Conservation (phyloP, 306 rosid genomes). For the Acacia confusa region DNA sequence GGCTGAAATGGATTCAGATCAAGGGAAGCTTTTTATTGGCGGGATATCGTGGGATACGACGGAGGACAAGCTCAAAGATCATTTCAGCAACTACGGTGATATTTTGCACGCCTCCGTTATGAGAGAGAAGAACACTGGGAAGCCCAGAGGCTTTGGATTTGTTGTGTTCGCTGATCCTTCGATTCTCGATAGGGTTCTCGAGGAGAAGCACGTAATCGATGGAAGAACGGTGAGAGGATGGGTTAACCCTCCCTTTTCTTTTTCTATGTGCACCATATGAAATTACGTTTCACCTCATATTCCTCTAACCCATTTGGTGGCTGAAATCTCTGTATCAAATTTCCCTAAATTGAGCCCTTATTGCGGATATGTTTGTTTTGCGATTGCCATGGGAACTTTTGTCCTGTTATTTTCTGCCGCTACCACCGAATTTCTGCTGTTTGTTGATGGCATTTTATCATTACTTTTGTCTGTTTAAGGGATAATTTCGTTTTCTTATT, state of each 20-base stretch:
- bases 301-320: neutral
- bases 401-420: neutral
- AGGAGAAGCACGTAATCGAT: slow-evolving; percentile 66
- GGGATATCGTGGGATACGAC: slow-evolving; percentile 82
- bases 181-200: slow-evolving; percentile 72
- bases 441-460: neutral
- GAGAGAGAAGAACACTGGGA: slow-evolving; percentile 63
- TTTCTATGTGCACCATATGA: neutral
- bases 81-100: slow-evolving; percentile 63
- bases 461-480: slow-evolving; percentile 2
- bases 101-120: slow-evolving; percentile 65
- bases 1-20: slow-evolving; percentile 67
- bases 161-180: slow-evolving; percentile 71
- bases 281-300: neutral
- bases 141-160: slow-evolving; percentile 78
- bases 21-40: slow-evolving; percentile 74
- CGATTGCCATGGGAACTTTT: neutral
- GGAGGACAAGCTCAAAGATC: slow-evolving; percentile 68
- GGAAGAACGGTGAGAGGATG: slow-evolving; percentile 60
- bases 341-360: neutral
- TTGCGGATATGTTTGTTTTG: neutral
- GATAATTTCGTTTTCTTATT: neutral
- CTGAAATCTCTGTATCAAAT: neutral
- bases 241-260: neutral
- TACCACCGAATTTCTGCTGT: slow-evolving; percentile 10